Evolutionary conservation across 106 monocot genomes (phyloP).

Genomic region (Acorus gramineus): DNA sequence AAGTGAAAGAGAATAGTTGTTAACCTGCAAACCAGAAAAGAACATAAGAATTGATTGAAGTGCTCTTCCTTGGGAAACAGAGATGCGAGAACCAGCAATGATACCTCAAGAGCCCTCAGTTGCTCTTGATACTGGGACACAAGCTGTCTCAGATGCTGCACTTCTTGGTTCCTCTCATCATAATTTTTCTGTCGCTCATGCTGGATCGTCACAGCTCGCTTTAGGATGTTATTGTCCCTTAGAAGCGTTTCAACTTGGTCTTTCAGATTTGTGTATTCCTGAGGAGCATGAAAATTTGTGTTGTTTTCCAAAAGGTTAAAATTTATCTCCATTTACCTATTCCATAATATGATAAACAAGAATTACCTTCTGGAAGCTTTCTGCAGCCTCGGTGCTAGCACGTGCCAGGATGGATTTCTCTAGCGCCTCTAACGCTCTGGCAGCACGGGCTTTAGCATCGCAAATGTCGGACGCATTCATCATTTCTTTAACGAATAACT

Average conservation of each 20-base stretch:
- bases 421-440: not conserved
- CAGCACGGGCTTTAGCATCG: slow-evolving; percentile 4
- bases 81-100: not conserved
- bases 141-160: slow-evolving; percentile 58
- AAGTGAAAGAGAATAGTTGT: slow-evolving; percentile 49
- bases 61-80: too few species aligned
- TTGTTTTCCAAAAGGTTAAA: too few species aligned
- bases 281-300: not conserved
- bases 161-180: slow-evolving; percentile 50
- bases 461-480: slow-evolving; percentile 1
- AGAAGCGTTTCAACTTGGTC: slow-evolving; percentile 50
- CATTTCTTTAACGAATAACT: slow-evolving; percentile 8
- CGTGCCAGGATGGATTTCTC: slow-evolving; percentile 6
- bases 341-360: not conserved
- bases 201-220: slow-evolving; percentile 73
- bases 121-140: slow-evolving; percentile 67
- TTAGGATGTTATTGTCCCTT: slow-evolving; percentile 58
- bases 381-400: not conserved
- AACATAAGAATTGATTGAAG: too few species aligned
- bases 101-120: slow-evolving; percentile 35
- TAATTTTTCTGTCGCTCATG: slow-evolving; percentile 69
- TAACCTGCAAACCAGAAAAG: slow-evolving; percentile 22
- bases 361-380: slow-evolving; percentile 2
- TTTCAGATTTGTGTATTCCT: slow-evolving; percentile 68
- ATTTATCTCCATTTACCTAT: too few species aligned